Evolutionary conservation across 2,329 filamentous ascomycete species (phyloP).

Genomic region (Xenoacremonium recifei): DNA sequence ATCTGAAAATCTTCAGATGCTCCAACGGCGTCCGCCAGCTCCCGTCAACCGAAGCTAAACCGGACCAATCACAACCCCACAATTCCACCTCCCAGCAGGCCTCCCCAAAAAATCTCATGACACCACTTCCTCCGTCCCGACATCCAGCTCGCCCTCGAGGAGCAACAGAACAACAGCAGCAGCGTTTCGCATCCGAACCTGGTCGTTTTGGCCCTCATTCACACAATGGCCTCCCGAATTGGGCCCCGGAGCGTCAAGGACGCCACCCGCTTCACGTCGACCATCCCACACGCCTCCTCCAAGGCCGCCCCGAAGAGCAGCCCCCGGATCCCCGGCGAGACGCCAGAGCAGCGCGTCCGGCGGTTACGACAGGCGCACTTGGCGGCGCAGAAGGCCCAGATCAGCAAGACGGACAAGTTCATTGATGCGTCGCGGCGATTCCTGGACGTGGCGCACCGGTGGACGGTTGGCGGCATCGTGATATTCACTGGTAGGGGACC

Average conservation of each 20-base stretch:
- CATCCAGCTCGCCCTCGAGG: slow-evolving; percentile 8
- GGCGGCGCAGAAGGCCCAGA: slow-evolving; percentile 59
- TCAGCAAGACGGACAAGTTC: slow-evolving; percentile 51
- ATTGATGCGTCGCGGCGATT: slow-evolving; percentile 47
- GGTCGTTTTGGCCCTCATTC: too few relatives aligned
- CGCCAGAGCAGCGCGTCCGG: slow-evolving; percentile 67
- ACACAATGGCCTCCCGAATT: slow-evolving; percentile 40
- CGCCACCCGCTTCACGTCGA: slow-evolving; percentile 67
- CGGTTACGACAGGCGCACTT: slow-evolving; percentile 66
- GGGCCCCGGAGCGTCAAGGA: slow-evolving; percentile 70
- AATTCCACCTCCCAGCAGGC: slow-evolving; percentile 26
- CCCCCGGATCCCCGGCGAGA: slow-evolving; percentile 49
- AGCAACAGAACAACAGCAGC: too few relatives aligned
- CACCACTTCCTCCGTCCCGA: slow-evolving; percentile 28
- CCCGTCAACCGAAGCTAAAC: slow-evolving; percentile 35
- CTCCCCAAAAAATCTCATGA: slow-evolving; percentile 37
- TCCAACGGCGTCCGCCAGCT: slow-evolving; percentile 7
- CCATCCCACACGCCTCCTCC: slow-evolving; percentile 61
- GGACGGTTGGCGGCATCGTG: slow-evolving; percentile 54
- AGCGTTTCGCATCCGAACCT: too few relatives aligned
- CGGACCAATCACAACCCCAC: slow-evolving; percentile 33
- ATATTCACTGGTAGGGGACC: slow-evolving; percentile 52
- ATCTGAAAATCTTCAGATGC: too few relatives aligned
- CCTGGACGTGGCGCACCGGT: slow-evolving; percentile 55
- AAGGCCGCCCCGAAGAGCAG: slow-evolving; percentile 43